These are phyloP conservation scores for Zasmidium cellare DNA, from an alignment of 2,329 filamentous ascomycete species.

Conservation along the genomic window DNA sequence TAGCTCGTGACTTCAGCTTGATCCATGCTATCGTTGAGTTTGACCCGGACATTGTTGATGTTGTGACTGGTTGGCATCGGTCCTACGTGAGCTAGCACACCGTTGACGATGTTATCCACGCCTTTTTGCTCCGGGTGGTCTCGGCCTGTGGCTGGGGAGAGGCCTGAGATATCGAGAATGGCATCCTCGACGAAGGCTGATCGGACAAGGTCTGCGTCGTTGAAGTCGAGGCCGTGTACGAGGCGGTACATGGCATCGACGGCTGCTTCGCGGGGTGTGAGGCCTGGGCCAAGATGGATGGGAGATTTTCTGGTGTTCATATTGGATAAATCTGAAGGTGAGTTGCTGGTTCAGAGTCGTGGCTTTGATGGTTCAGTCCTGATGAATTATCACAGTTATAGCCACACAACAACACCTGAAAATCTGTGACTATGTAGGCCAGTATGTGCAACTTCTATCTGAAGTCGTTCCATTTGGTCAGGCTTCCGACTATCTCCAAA, in stretches of 20 bases:
- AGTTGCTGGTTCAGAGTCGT: too few species aligned
- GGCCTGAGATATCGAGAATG: constrained; percentile 22
- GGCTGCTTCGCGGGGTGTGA: constrained; percentile 28
- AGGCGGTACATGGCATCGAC: constrained; percentile 34
- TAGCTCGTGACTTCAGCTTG: constrained; percentile 28
- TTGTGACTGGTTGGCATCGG: constrained; percentile 1
- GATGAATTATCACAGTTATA: too few species aligned
- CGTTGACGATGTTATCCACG: constrained; percentile 24
- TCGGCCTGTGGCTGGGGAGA: constrained; percentile 20
- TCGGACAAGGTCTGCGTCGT: constrained; percentile 30
- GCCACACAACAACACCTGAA: neutral
- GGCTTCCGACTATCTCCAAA: neutral
- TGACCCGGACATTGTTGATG: constrained; percentile 34
- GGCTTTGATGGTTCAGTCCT: neutral
- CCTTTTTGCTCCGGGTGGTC: constrained; percentile 19
- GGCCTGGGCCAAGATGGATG: neutral
- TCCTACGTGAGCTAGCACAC: constrained; percentile 1
- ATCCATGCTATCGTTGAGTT: constrained; percentile 33
- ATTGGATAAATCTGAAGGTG: too few species aligned
- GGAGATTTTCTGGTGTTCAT: neutral
- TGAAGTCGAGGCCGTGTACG: constrained; percentile 30
- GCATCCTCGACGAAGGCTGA: constrained; percentile 30
- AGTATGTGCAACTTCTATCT: neutral
- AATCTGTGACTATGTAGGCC: neutral
- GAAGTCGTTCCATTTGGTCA: neutral